Conservation (phyloP, 2,329 filamentous ascomycete genomes). For the Penicillium paneum region DNA sequence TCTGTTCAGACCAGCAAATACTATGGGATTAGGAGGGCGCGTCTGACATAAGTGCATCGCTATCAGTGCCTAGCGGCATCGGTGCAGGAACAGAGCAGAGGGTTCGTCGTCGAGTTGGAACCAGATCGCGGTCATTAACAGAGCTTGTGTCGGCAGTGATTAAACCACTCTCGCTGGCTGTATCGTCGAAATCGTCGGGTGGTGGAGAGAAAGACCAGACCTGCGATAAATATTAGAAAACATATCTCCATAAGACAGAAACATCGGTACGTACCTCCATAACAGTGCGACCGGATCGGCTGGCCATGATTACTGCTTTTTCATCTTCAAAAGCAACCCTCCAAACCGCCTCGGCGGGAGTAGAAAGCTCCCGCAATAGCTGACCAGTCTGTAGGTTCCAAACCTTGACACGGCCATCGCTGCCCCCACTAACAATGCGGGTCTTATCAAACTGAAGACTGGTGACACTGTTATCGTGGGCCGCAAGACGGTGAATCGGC, state of each 20-base stretch:
- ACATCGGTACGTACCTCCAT: constrained; percentile 77
- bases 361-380: constrained; percentile 84
- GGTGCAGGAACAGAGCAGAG: constrained; percentile 34
- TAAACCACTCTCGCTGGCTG: constrained; percentile 32
- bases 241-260: not conserved
- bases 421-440: constrained; percentile 90
- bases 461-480: constrained; percentile 97
- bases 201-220: constrained; percentile 95
- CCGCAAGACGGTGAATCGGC: constrained; percentile 88
- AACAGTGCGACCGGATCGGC: constrained; percentile 77
- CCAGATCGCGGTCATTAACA: constrained; percentile 15
- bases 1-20: constrained; percentile 11
- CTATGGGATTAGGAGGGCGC: constrained; percentile 22
- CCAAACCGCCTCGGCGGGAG: constrained; percentile 93
- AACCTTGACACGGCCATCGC: constrained; percentile 96
- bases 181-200: constrained; percentile 31
- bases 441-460: constrained; percentile 96
- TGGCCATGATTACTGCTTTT: constrained; percentile 94
- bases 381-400: constrained; percentile 94
- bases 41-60: constrained; percentile 37
- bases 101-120: constrained; percentile 20
- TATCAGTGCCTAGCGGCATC: constrained; percentile 25
- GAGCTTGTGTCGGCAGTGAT: constrained; percentile 33
- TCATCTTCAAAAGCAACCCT: constrained; percentile 97
- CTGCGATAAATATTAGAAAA: constrained; percentile 45